Evolutionary conservation across 768 basidiomycete species (phyloP).

Genomic region (Termitomyces sp.): DNA sequence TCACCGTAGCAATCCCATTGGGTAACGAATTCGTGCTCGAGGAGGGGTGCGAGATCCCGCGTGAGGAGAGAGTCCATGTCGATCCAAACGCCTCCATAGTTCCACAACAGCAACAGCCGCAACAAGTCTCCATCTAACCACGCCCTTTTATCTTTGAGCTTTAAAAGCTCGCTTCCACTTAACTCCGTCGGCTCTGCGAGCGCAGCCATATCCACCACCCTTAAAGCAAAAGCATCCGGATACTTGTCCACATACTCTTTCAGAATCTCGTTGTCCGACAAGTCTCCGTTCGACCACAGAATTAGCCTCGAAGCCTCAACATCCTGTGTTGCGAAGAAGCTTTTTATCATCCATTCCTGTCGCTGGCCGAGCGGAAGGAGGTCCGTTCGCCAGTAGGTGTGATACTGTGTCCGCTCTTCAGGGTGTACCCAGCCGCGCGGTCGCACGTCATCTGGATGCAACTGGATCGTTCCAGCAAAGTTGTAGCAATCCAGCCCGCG

Average conservation of each 20-base stretch:
- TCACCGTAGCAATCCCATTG: slow-evolving; percentile 99
- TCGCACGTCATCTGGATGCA: slow-evolving; percentile 11
- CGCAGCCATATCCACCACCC: slow-evolving; percentile 56
- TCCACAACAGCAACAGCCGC: slow-evolving; percentile 84
- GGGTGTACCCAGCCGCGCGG: slow-evolving; percentile 19
- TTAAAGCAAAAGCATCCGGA: slow-evolving; percentile 67
- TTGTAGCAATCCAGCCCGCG: slow-evolving; percentile 89
- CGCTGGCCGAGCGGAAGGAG: slow-evolving; percentile 73
- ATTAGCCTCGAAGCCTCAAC: slow-evolving; percentile 55
- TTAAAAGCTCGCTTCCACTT: slow-evolving; percentile 56
- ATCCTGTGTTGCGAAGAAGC: slow-evolving; percentile 91
- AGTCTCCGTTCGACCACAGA: slow-evolving; percentile 89
- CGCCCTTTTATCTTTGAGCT: slow-evolving; percentile 66
- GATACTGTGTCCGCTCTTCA: slow-evolving; percentile 60
- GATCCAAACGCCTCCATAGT: slow-evolving; percentile 90
- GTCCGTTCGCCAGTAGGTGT: slow-evolving; percentile 94
- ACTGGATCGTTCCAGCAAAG: slow-evolving; percentile 78
- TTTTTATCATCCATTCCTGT: slow-evolving; percentile 89
- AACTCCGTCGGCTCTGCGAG: slow-evolving; percentile 77
- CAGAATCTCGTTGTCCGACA: slow-evolving; percentile 51
- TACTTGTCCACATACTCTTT: slow-evolving; percentile 51
- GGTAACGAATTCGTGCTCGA: slow-evolving; percentile 94
- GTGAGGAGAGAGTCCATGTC: slow-evolving; percentile 97
- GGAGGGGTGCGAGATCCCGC: slow-evolving; percentile 76
- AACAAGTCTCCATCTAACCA: slow-evolving; percentile 96